These are phyloP conservation scores for Geotrichum europaeum DNA, from an alignment of 1,139 yeast species.

Conservation along the genomic window DNA sequence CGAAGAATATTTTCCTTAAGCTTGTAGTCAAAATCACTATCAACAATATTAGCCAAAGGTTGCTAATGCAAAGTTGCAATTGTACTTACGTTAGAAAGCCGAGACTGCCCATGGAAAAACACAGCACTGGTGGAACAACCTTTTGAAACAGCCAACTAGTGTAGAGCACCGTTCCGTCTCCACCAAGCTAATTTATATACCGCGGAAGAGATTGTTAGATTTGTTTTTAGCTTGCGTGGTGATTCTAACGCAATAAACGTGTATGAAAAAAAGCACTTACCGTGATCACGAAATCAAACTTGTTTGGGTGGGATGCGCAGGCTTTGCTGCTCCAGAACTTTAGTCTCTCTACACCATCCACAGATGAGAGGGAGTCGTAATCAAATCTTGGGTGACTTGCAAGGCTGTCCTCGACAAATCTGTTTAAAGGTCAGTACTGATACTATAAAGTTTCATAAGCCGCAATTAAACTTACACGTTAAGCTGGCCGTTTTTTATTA, in stretches of 20 bases:
- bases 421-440: neutral
- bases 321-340: constrained; percentile 54
- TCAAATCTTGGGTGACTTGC: constrained; percentile 43
- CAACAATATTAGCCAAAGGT: neutral
- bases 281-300: constrained; percentile 49
- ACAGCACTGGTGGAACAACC: constrained; percentile 74
- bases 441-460: neutral
- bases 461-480: constrained; percentile 21
- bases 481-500: constrained; percentile 42
- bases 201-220: neutral
- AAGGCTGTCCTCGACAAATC: constrained; percentile 50
- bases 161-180: constrained; percentile 84
- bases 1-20: constrained; percentile 48
- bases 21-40: constrained; percentile 58
- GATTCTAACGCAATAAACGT: too few relatives aligned
- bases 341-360: constrained; percentile 39
- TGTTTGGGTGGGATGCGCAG: constrained; percentile 43
- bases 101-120: constrained; percentile 75
- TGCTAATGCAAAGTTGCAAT: constrained; percentile 9
- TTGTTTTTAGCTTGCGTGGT: neutral
- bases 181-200: constrained; percentile 50
- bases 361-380: constrained; percentile 30
- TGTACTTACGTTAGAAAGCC: constrained; percentile 56
- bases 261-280: constrained; percentile 17
- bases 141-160: constrained; percentile 56